Evolutionary conservation across 805 yeast genomes (phyloP), one percentile per base, ranked within the genome.

Genomic region (Wickerhamiella australiensis): DNA sequence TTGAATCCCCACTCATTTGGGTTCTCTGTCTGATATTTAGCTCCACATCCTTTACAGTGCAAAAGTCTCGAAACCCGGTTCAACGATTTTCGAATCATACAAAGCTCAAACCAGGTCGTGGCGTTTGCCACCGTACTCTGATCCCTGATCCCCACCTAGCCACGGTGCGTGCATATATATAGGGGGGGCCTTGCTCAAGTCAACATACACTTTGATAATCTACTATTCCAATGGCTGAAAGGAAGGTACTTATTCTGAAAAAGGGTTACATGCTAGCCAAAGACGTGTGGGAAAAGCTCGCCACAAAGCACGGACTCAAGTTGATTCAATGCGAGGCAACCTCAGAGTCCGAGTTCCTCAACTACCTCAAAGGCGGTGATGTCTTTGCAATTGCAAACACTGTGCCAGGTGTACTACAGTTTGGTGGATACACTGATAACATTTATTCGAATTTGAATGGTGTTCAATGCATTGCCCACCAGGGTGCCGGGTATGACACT

Each of bases 191-290:
- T 29, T 29, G 33, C 33, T 11, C 38, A 15, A 9, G 7, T n/a
- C 38, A 33, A 5, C 6, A 4, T 33, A 5, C 38, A 33, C 13
- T 33, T 33, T 33, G 20, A 33, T 33, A 33, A 33, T 33, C 18
- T n/a, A 4, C 12, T 17, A n/a, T n/a, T 17, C 38, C 22, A 23
- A 42, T 42, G 45, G 33, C 45, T 18, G 25, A 29, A 9, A 33
- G 22, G 45, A 75, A 76, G 54, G 77, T 85, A 9, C 69, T 86
- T 22, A 71, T 85, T 63, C 63, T 86, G 31, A 90, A 87, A 5
- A 70, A 73, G 12, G 70, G 78, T 42, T 62, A 65, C 47, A 80
- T 68, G 60, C 88, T 45, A 2, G 41, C 86, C 41, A 75, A 73
- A 35, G 68, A 73, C 27, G 82, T 80, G 40, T 85, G 92, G 90